phyloP scores from a whole-genome alignment of 495 filamentous ascomycete species.

The Podospora appendiculata region DNA sequence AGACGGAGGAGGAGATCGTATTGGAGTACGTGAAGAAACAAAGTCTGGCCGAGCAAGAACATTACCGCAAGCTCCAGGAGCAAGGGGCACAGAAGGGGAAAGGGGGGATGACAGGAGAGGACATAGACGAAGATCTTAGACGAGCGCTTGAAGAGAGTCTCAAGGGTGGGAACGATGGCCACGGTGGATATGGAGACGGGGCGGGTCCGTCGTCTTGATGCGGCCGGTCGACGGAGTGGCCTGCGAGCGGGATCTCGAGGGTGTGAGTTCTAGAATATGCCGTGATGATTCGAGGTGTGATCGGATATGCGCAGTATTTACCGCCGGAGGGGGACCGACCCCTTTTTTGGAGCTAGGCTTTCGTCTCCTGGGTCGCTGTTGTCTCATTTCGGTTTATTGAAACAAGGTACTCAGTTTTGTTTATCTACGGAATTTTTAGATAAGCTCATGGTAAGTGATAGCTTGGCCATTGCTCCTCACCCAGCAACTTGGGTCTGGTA shows the following conservation, averaged over 20 bases:
- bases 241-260: background rate
- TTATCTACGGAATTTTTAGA: too few species aligned
- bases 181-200: background rate
- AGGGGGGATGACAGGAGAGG: conserved; percentile 12
- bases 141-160: conserved; percentile 42
- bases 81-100: conserved; percentile 6
- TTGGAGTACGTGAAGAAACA: conserved; percentile 73
- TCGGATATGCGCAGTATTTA: too few species aligned
- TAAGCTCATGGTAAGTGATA: too few species aligned
- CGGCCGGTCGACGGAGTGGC: background rate
- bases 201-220: background rate
- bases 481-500: too few species aligned
- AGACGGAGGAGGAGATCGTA: conserved; percentile 63
- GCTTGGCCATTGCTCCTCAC: too few species aligned
- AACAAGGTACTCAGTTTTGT: too few species aligned
- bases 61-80: conserved; percentile 18
- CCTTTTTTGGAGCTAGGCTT: too few species aligned
- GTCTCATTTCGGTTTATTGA: too few species aligned
- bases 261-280: too few species aligned
- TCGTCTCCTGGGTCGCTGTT: too few species aligned
- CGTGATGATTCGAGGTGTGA: too few species aligned
- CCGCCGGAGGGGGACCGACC: too few species aligned
- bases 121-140: conserved; percentile 35
- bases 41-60: conserved; percentile 60
- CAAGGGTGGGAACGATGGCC: conserved; percentile 2